These are phyloP conservation scores for Rhipidocladum racemiflorum DNA, from an alignment of 176 grass and related monocot genomes.

Conservation along the genomic window DNA sequence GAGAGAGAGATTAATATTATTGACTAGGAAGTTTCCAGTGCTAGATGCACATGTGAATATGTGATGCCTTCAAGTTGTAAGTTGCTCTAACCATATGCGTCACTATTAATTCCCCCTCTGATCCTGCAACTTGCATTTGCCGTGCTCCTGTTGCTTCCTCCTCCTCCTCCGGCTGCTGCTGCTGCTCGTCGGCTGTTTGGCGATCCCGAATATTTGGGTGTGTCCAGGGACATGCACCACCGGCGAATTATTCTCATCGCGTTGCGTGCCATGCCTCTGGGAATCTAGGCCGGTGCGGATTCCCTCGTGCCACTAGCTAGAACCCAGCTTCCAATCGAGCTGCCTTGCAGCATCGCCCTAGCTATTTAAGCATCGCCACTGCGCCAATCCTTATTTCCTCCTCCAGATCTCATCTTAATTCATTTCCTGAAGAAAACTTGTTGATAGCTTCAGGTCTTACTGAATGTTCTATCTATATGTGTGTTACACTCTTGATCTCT, in stretches of 20 bases:
- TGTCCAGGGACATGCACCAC: constrained; percentile 8
- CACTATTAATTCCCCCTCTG: background rate
- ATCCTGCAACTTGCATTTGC: constrained; percentile 39
- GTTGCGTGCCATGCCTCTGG: constrained; percentile 34
- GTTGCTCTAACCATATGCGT: constrained; percentile 19
- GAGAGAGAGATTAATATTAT: background rate
- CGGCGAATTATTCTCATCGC: constrained; percentile 45
- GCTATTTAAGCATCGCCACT: constrained; percentile 30
- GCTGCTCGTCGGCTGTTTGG: constrained; percentile 15
- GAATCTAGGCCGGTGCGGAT: constrained; percentile 31
- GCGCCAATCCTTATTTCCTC: constrained; percentile 21
- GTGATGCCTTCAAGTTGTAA: constrained; percentile 28
- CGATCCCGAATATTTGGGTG: constrained; percentile 29
- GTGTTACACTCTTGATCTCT: background rate
- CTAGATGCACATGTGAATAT: constrained; percentile 9
- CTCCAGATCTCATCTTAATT: background rate
- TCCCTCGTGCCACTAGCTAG: constrained; percentile 27
- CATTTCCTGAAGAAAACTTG: background rate
- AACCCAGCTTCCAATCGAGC: constrained; percentile 18
- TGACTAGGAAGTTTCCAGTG: constrained; percentile 30
- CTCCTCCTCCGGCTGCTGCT: constrained; percentile 3
- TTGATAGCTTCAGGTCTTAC: constrained; percentile 10
- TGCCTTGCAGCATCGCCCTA: constrained; percentile 6
- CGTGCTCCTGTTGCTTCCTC: constrained; percentile 14
- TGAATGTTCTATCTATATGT: background rate